Evolutionary conservation across 257 asterid species (phyloP).

Genomic region (Solanum virginianum): DNA sequence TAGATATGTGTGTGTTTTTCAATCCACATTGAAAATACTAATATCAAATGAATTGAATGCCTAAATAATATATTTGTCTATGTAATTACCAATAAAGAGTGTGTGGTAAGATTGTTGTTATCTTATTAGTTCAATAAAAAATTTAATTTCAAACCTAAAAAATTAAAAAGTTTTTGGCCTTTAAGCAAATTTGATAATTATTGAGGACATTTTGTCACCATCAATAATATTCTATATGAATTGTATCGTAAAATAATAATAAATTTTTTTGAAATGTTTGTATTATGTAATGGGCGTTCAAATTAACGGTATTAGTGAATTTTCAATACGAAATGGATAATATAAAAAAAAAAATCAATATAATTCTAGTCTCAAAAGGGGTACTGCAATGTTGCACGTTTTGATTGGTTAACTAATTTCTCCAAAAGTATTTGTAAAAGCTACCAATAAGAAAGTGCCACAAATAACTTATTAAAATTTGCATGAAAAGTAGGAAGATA

Average conservation of each 20-base stretch:
- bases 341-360: neutral
- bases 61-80: neutral
- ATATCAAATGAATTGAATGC: no score
- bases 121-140: neutral
- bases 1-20: no score
- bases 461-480: slow-evolving; percentile 8
- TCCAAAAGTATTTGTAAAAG: slow-evolving; percentile 4
- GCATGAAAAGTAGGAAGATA: slow-evolving; percentile 28
- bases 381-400: slow-evolving; percentile 8
- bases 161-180: accelerated
- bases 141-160: neutral
- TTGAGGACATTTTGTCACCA: neutral
- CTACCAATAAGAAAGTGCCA: slow-evolving; percentile 31
- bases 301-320: neutral
- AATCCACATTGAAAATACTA: no score
- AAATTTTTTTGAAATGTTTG: neutral
- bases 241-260: neutral
- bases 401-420: slow-evolving; percentile 19
- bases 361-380: neutral
- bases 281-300: neutral
- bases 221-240: neutral
- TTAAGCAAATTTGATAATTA: neutral
- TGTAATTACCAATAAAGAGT: neutral
- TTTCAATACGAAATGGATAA: neutral
- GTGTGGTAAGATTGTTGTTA: neutral